Percentiles rank a stretch among this genome's conserved stretches.
These are phyloP conservation scores for Margaritispora aquatica DNA, from an alignment of 495 filamentous ascomycete genomes.

Conservation along the genomic window DNA sequence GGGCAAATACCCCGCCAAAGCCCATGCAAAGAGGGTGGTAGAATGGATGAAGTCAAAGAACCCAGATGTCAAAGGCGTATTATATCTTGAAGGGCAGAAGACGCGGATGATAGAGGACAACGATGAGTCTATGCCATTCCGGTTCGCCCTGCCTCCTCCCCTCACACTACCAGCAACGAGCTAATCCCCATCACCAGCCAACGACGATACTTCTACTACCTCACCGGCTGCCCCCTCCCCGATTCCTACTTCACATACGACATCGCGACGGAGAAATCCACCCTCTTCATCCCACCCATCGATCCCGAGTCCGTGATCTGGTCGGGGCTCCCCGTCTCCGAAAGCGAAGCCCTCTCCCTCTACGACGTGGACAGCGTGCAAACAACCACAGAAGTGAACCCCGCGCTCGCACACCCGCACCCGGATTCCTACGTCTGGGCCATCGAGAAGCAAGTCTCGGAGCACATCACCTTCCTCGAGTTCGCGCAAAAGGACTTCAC, in stretches of 20 bases:
- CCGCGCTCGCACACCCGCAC: constrained; percentile 19
- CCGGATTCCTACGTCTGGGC: constrained; percentile 53
- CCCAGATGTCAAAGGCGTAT: constrained; percentile 52
- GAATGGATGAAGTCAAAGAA: constrained; percentile 60
- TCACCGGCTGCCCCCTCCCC: constrained; percentile 78
- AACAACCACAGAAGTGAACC: constrained; percentile 63
- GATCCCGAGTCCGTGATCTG: constrained; percentile 90
- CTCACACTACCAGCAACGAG: constrained; percentile 5
- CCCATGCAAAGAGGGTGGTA: constrained; percentile 75
- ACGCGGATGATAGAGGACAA: constrained; percentile 75
- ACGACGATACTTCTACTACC: constrained; percentile 90
- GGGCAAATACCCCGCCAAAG: constrained; percentile 93
- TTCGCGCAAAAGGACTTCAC: constrained; percentile 56
- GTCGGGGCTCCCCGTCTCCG: constrained; percentile 78
- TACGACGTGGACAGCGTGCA: constrained; percentile 58
- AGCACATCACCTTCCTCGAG: constrained; percentile 54
- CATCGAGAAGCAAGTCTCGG: constrained; percentile 65
- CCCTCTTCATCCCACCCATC: constrained; percentile 87
- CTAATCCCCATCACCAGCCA: constrained; percentile 55
- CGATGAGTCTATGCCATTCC: constrained; percentile 70
- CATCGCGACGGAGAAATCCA: constrained; percentile 61
- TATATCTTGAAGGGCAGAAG: constrained; percentile 85
- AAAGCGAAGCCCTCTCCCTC: constrained; percentile 61
- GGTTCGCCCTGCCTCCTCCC: constrained; percentile 40
- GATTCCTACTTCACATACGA: constrained; percentile 83